These are phyloP conservation scores for Coniochaeta sp. DNA, from an alignment of 2,329 filamentous ascomycete genomes.

Conservation along the genomic window DNA sequence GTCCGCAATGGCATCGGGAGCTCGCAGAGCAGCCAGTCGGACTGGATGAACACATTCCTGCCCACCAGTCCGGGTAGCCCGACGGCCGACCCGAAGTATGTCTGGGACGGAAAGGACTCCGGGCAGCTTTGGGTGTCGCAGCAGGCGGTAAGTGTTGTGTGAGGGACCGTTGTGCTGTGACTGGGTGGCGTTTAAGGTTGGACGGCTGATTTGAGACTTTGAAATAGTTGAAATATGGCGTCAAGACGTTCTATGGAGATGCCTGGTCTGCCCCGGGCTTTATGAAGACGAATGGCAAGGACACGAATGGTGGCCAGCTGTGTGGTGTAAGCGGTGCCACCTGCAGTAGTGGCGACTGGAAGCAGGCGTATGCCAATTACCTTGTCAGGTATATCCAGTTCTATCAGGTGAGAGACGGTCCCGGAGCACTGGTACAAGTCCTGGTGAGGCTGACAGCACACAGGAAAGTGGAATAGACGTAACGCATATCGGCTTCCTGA, in stretches of 20 bases:
- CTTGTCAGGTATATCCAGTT: conserved; percentile 26
- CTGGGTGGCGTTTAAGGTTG: neutral
- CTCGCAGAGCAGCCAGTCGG: conserved; percentile 23
- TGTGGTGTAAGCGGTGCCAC: conserved; percentile 21
- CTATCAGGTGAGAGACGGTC: conserved; percentile 13
- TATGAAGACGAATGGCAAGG: conserved; percentile 25
- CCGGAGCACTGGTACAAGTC: neutral
- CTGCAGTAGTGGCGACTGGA: conserved; percentile 25
- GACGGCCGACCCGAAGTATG: conserved; percentile 17
- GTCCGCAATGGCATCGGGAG: conserved; percentile 33
- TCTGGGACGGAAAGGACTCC: conserved; percentile 24
- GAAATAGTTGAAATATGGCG: conserved; percentile 21
- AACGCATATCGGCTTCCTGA: conserved; percentile 24
- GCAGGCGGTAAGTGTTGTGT: conserved; percentile 19
- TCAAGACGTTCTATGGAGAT: conserved; percentile 35
- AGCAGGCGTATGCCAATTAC: conserved; percentile 27
- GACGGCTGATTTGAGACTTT: neutral
- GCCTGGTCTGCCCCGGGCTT: conserved; percentile 23
- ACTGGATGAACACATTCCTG: conserved; percentile 25
- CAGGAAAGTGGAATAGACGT: conserved; percentile 15
- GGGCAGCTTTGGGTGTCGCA: conserved; percentile 34
- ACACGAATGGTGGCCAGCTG: conserved; percentile 16
- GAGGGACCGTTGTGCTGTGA: neutral
- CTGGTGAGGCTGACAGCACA: neutral
- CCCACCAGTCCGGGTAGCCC: conserved; percentile 23